Conservation (phyloP, 257 asterid genomes). For the Solanum corneliomulleri region DNA sequence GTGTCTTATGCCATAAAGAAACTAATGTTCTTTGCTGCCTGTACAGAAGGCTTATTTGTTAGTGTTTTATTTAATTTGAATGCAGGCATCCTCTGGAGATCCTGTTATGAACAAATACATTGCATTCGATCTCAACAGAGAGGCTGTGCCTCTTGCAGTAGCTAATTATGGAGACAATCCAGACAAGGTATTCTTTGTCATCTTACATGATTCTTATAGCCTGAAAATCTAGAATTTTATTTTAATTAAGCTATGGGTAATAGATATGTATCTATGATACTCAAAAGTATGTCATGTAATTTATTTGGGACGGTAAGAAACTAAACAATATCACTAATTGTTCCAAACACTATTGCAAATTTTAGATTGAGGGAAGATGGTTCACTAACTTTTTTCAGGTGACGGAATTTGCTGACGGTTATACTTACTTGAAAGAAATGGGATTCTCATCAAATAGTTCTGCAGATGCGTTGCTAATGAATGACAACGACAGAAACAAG, state of each 20-base stretch:
- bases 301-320: neutral
- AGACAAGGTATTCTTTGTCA: slow-evolving; percentile 34
- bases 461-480: slow-evolving; percentile 72
- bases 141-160: slow-evolving; percentile 76
- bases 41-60: neutral
- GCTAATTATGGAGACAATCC: slow-evolving; percentile 93
- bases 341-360: neutral
- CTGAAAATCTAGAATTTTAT: neutral
- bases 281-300: neutral
- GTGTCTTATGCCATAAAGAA: neutral
- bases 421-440: slow-evolving; percentile 64
- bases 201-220: neutral
- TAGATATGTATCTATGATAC: neutral
- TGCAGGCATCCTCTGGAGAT: slow-evolving; percentile 59
- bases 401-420: slow-evolving; percentile 57
- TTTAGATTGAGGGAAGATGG: neutral
- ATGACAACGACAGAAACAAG: slow-evolving; percentile 76
- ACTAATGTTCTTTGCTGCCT: neutral
- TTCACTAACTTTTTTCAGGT: slow-evolving; percentile 34
- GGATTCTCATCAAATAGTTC: slow-evolving; percentile 74
- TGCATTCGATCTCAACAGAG: slow-evolving; percentile 75
- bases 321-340: neutral
- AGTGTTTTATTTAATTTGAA: neutral
- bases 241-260: neutral
- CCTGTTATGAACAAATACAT: slow-evolving; percentile 60